A percentile compares a stretch with the other conserved stretches of the same genome.
These are phyloP conservation scores for Fusarium staphyleae DNA, from an alignment of 2,329 filamentous ascomycete species.

Conservation along the genomic window DNA sequence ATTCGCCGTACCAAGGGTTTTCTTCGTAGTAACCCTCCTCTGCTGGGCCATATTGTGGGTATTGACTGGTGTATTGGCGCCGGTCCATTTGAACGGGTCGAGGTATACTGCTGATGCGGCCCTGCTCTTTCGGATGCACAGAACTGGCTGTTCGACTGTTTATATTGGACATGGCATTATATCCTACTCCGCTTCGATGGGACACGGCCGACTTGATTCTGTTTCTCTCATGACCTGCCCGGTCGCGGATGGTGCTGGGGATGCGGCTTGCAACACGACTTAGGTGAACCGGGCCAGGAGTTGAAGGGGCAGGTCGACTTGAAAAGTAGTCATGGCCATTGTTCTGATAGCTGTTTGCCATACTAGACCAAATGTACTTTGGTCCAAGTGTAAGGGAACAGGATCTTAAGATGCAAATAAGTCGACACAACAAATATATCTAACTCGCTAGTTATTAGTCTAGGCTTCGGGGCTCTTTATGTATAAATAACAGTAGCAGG, in stretches of 20 bases:
- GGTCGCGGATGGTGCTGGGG: constrained; percentile 16
- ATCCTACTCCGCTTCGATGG: constrained; percentile 2
- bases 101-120: background rate
- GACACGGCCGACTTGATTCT: background rate
- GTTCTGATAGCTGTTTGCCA: constrained; percentile 1
- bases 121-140: background rate
- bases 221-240: background rate
- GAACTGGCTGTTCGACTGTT: background rate
- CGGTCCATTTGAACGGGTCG: background rate
- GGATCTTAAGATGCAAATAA: background rate
- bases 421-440: background rate
- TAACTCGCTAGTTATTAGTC: background rate
- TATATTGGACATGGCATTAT: constrained; percentile 6
- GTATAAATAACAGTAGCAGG: background rate
- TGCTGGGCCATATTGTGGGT: constrained; percentile 17
- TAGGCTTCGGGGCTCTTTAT: constrained; percentile 13
- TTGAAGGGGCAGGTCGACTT: constrained; percentile 7
- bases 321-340: constrained; percentile 21
- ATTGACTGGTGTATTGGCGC: constrained; percentile 1
- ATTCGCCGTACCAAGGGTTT: constrained; percentile 31
- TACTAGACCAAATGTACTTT: background rate
- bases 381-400: background rate
- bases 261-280: constrained; percentile 17
- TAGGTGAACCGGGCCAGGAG: constrained; percentile 19
- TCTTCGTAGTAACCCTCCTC: constrained; percentile 29